Evolutionary conservation across 1,284 basidiomycete genomes (phyloP), one percentile per base, ranked within the genome.

Genomic region (Moniliophthora roreri): DNA sequence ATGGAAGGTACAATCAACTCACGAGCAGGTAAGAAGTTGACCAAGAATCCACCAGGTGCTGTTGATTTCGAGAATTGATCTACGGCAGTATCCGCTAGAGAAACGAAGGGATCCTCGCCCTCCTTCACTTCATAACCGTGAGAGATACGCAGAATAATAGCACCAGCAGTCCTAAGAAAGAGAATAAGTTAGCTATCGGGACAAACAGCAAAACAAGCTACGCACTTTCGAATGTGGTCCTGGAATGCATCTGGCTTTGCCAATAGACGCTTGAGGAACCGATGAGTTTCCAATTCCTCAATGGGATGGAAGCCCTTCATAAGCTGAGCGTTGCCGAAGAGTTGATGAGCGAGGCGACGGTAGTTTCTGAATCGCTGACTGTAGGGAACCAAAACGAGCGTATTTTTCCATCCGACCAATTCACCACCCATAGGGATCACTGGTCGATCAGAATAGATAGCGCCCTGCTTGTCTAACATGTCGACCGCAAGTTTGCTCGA

Each of bases 311-410:
- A 54, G 15, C 46, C 48, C 16, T 58, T 58, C 55, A 56, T 56
- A 15, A 48, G 49, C 24, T 32, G 35, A 11, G 46, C 42, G 23
- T 58, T 58, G 34, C 56, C 56, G 24, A 61, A 60, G 5, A 72
- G 62, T 23, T 68, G 69, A 39, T 71, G 72, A 53, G 78, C 68
- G 26, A 73, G 64, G 50, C 69, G 69, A 56, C 79, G 74, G 58
- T 74, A 74, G 52, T 68, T 68, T 11, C 76, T 71, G 59, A 76
- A 68, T 11, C 62, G 66, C 41, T 71, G 66, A 41, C 73, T 74
- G 58, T 79, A 77, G 18, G 58, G 58, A 15, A 38, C 11, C 4
- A 64, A 48, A 1, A 55, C 50, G 2, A 63, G 54, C 0, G 52
- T 54, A 26, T 62, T 60, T 16, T 59, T 55, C 57, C 61, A 64